Evolutionary conservation across 2,329 filamentous ascomycete genomes (phyloP).

Genomic region (Cladophialophora psammophila): DNA sequence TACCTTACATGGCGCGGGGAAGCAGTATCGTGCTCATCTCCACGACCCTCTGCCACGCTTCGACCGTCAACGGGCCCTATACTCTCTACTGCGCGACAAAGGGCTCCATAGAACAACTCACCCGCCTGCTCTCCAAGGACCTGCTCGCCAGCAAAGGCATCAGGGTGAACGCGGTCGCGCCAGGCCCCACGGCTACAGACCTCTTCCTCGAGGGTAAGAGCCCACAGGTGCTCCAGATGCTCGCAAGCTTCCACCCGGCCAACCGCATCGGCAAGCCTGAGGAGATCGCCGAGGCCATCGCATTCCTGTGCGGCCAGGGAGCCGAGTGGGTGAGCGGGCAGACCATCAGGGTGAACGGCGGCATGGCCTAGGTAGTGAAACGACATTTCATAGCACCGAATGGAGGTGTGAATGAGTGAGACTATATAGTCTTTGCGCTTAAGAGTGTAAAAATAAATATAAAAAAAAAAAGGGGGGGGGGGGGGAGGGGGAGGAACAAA

Average conservation of each 20-base stretch:
- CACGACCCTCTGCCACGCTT: conserved; percentile 51
- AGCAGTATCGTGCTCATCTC: conserved; percentile 62
- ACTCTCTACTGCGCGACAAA: conserved; percentile 64
- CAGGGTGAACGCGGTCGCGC: conserved; percentile 60
- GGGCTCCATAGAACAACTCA: conserved; percentile 67
- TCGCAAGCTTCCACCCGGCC: conserved; percentile 54
- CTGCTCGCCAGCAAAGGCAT: conserved; percentile 56
- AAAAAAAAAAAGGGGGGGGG: too few species aligned
- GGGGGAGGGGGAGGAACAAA: too few species aligned
- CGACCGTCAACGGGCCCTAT: conserved; percentile 55
- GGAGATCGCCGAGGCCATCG: conserved; percentile 59
- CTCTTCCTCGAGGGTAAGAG: conserved; percentile 62
- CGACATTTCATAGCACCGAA: background rate
- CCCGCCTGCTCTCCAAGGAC: conserved; percentile 63
- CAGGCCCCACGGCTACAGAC: conserved; percentile 64
- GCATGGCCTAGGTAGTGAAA: conserved; percentile 31
- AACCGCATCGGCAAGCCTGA: conserved; percentile 57
- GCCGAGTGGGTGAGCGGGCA: conserved; percentile 59
- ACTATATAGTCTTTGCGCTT: too few species aligned
- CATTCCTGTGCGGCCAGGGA: conserved; percentile 51
- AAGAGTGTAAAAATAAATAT: too few species aligned
- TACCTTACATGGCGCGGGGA: conserved; percentile 59
- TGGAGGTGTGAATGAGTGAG: background rate
- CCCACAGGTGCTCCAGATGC: conserved; percentile 54
- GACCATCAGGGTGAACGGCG: conserved; percentile 57